Percentiles rank a stretch among this genome's conserved stretches.
phyloP scores from a whole-genome alignment of 2,329 filamentous ascomycete genomes.

The Beauveria sp. region DNA sequence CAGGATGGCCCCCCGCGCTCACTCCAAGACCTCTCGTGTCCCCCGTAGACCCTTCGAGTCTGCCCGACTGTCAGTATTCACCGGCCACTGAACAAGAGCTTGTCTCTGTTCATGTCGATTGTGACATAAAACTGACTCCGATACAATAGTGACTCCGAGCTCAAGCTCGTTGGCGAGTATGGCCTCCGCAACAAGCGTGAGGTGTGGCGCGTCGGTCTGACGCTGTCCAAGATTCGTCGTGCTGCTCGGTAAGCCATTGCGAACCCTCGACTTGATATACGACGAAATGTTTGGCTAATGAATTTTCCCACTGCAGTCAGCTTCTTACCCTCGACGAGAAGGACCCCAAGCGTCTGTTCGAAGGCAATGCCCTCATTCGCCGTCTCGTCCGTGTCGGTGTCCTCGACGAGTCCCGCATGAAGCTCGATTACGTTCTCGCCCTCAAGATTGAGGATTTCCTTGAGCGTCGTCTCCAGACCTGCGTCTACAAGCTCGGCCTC shows the following conservation, averaged over 20 bases:
- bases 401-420: constrained; percentile 99
- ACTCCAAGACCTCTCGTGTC: constrained; percentile 99
- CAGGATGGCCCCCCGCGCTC: constrained; percentile 50
- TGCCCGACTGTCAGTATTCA: constrained; percentile 96
- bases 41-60: constrained; percentile 97
- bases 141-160: constrained; percentile 82
- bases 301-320: constrained; percentile 56
- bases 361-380: constrained; percentile 99
- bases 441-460: constrained; percentile 99
- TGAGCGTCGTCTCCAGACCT: constrained; percentile 99
- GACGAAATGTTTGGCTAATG: not conserved
- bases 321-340: constrained; percentile 99
- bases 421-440: constrained; percentile 99
- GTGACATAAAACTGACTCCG: constrained; percentile 63
- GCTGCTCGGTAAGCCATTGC: constrained; percentile 74
- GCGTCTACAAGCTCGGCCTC: constrained; percentile 99
- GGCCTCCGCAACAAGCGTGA: constrained; percentile 99
- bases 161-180: constrained; percentile 99
- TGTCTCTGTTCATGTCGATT: constrained; percentile 95
- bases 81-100: constrained; percentile 98
- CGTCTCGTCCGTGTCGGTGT: constrained; percentile 99
- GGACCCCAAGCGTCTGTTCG: constrained; percentile 99
- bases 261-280: not conserved
- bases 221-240: constrained; percentile 99
- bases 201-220: constrained; percentile 99